Percentiles rank a stretch among this genome's conserved stretches.
These are phyloP conservation scores for Ambrosia hybrid DNA, from an alignment of 140 eudicot species.

Conservation along the genomic window DNA sequence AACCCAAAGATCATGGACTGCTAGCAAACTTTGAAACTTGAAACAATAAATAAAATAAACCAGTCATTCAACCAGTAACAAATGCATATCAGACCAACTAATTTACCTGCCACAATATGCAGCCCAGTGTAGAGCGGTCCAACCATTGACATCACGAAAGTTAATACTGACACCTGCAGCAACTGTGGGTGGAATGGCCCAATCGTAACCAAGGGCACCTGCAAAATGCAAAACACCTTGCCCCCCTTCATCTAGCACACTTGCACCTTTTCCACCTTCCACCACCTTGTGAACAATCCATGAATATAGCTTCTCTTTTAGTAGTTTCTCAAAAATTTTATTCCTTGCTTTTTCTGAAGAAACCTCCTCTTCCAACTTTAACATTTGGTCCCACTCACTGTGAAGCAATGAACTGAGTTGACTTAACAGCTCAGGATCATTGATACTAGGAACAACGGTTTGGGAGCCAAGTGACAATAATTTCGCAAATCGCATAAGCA, in stretches of 20 bases:
- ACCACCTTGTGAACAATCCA: constrained; percentile 81
- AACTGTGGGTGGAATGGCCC: constrained; percentile 81
- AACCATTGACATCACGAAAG: constrained; percentile 86
- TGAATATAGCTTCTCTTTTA: constrained; percentile 63
- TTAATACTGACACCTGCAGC: constrained; percentile 89
- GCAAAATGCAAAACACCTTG: constrained; percentile 92
- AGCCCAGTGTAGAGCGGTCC: constrained; percentile 99
- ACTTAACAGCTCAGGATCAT: constrained; percentile 40
- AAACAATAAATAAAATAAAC: no score
- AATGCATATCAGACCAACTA: neutral
- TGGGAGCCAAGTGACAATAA: constrained; percentile 49
- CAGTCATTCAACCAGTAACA: no score
- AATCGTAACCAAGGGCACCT: constrained; percentile 92
- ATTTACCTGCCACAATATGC: constrained; percentile 89
- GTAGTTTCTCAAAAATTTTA: constrained; percentile 55
- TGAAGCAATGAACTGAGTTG: constrained; percentile 52
- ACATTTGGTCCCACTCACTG: constrained; percentile 69
- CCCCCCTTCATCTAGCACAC: constrained; percentile 76
- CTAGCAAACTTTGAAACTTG: neutral
- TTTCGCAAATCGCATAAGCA: constrained; percentile 61
- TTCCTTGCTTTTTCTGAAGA: constrained; percentile 51
- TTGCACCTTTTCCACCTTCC: constrained; percentile 93
- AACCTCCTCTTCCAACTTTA: constrained; percentile 34
- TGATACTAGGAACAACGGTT: constrained; percentile 28
- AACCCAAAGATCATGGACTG: no score